A percentile compares a stretch with the other conserved stretches of the same genome.
Evolutionary conservation across 176 grass and related monocot genomes (phyloP).

Genomic region (Phragmites australis): DNA sequence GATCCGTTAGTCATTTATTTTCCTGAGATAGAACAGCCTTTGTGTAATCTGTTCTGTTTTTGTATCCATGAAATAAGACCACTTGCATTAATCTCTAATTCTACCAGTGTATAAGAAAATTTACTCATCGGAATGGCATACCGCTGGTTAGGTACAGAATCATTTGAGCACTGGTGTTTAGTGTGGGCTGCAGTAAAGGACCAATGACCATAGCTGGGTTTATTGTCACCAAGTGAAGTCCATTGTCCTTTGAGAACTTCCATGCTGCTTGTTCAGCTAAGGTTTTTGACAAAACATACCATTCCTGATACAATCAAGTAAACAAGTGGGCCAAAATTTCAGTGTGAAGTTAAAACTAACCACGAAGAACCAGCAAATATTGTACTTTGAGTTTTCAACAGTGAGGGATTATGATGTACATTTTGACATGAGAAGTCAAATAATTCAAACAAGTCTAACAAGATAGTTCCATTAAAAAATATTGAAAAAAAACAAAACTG

Average conservation of each 20-base stretch:
- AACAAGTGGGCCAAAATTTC: not conserved
- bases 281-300: constrained; percentile 56
- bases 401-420: not conserved
- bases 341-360: not conserved
- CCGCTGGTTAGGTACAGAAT: constrained; percentile 41
- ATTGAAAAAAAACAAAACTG: not conserved
- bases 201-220: constrained; percentile 54
- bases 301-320: constrained; percentile 32
- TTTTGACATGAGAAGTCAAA: not conserved
- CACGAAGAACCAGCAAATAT: not conserved
- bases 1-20: not conserved
- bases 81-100: not conserved
- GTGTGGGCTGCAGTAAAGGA: constrained; percentile 55
- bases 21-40: not conserved
- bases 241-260: constrained; percentile 52
- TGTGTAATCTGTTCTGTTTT: too few species aligned
- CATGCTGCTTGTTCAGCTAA: constrained; percentile 49
- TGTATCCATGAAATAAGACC: too few species aligned
- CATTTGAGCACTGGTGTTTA: constrained; percentile 37
- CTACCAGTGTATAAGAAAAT: not conserved
- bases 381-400: not conserved
- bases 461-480: not conserved
- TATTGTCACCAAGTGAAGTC: constrained; percentile 46
- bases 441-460: not conserved
- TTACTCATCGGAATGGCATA: constrained; percentile 7